A percentile compares a stretch with the other conserved stretches of the same genome.
phyloP scores from a whole-genome alignment of 805 yeast species.

The Maudiozyma bulderi region DNA sequence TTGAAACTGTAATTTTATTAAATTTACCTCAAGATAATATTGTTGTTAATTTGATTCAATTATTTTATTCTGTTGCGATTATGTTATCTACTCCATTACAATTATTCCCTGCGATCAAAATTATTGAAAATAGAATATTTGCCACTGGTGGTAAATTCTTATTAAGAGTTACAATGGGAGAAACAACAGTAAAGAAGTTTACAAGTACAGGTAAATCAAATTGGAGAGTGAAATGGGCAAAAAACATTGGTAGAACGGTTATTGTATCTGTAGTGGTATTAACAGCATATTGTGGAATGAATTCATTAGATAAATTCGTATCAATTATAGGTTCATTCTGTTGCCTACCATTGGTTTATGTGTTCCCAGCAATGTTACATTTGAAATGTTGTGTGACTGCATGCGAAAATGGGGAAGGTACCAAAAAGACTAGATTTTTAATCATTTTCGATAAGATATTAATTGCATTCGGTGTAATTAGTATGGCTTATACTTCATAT shows the following conservation, averaged over 20 bases:
- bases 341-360: conserved; percentile 75
- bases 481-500: conserved; percentile 60
- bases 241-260: conserved; percentile 46
- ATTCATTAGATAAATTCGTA: conserved; percentile 62
- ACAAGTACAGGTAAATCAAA: conserved; percentile 48
- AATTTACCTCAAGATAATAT: conserved; percentile 63
- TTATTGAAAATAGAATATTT: conserved; percentile 56
- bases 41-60: conserved; percentile 53
- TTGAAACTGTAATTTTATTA: conserved; percentile 59
- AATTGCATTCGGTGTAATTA: conserved; percentile 45
- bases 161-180: conserved; percentile 9
- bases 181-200: conserved; percentile 10
- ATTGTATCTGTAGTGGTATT: conserved; percentile 47
- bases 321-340: conserved; percentile 79
- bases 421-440: conserved; percentile 15
- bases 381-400: conserved; percentile 39
- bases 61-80: conserved; percentile 66
- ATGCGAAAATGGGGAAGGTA: conserved; percentile 7
- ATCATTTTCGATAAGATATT: conserved; percentile 40
- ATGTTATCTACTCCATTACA: conserved; percentile 74
- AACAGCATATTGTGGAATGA: conserved; percentile 59
- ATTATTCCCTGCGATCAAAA: conserved; percentile 67
- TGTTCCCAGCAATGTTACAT: conserved; percentile 77
- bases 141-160: conserved; percentile 27
- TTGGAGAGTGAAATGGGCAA: conserved; percentile 49